Conservation (phyloP, 1,284 basidiomycete species). For the Caloboletus inedulis region DNA sequence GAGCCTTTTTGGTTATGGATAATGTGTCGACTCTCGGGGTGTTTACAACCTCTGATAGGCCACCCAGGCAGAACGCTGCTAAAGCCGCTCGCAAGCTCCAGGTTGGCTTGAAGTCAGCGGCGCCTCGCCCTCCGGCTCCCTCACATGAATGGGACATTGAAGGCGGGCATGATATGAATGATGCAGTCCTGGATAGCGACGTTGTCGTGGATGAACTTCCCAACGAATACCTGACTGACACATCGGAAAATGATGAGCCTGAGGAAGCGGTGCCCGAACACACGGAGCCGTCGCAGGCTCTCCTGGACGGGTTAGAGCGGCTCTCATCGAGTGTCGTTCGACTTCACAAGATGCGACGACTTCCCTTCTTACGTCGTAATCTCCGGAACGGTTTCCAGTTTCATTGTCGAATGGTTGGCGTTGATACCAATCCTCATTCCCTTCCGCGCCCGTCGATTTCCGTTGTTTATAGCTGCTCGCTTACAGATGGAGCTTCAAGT, state of each 20-base stretch:
- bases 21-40: background rate
- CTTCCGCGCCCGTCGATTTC: conserved; percentile 24
- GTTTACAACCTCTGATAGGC: conserved; percentile 14
- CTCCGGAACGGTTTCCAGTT: conserved; percentile 44
- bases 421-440: conserved; percentile 12
- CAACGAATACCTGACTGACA: background rate
- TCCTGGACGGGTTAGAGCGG: conserved; percentile 25
- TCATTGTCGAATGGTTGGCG: conserved; percentile 30
- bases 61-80: background rate
- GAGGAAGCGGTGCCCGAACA: conserved; percentile 2
- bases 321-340: conserved; percentile 16
- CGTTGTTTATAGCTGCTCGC: conserved; percentile 28
- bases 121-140: background rate
- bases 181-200: conserved; percentile 3
- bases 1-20: conserved; percentile 2
- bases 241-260: conserved; percentile 11
- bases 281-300: conserved; percentile 18
- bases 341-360: conserved; percentile 25
- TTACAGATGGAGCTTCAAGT: conserved; percentile 1
- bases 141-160: conserved; percentile 9
- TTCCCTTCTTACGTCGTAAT: conserved; percentile 56
- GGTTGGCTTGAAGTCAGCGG: conserved; percentile 8
- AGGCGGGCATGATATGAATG: background rate
- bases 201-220: conserved; percentile 1
- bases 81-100: conserved; percentile 16